Base-by-base conservation (phyloP, 1,139 yeast genomes). In the Pichia sp. region DNA sequence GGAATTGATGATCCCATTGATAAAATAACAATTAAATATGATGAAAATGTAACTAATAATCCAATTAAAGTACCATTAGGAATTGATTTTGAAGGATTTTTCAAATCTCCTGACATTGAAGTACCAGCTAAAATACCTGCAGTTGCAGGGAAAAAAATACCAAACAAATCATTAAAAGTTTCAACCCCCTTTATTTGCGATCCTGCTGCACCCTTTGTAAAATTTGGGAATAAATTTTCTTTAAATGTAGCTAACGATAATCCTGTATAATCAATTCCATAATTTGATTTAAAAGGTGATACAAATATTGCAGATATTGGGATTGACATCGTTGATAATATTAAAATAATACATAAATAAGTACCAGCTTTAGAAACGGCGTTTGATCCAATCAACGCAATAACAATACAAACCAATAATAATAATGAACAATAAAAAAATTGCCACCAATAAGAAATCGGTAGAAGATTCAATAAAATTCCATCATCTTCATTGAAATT, bases 71-170 rank as follows among this genome's bases (percentile, higher is more conserved):
- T 93, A 10, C 99, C 99, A 56, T 77, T 75, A 0, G 99, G 98
- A 51, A 93, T 93, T 1, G 96, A 83, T 60, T 79, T 82, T 0
- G 96, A 87, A 0, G 99, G 99, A 53, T 77, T 82, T 55, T 79
- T 73, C 56, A 93, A 74, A 61, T 90, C 96, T n/a, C 99, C 98
- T 46, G 96, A 89, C 98, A 93, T 93, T 18, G 96, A 87, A 1
- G 98, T 97, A n/a, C 99, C 99, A 1, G 99, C 98, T 67, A 91
- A 86, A 44, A 93, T 91, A 55, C 99, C 99, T 3, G 98, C 96
- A 0, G 98, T 91, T 0, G 99, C 96, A 16, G 99, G 98, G 72
- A 93, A 93, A 67, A 93, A 88, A 50, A 93, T 87, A 3, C 98
- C 98, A 76, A 93, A 93, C 59, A 93, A 70, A 65, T 87, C 86